Conservation (phyloP, 345 rosid genomes). For the Eutrema japonicum region DNA sequence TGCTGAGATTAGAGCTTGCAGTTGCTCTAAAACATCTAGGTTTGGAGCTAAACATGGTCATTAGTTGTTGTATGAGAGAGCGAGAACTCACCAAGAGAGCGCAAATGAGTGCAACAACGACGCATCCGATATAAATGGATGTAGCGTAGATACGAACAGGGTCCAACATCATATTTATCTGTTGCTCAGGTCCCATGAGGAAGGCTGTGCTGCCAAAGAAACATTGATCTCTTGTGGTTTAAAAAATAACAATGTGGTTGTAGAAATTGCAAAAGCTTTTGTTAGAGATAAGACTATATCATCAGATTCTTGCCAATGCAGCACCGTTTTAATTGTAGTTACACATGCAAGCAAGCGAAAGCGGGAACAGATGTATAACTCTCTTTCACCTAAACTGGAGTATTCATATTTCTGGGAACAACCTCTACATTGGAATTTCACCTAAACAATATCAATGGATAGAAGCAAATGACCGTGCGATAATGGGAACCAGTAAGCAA, state of each 20-base stretch:
- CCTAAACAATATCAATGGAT: neutral
- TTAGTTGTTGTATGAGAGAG: neutral
- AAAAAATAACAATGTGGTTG: slow-evolving; percentile 7
- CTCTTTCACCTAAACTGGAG: neutral
- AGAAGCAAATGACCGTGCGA: neutral
- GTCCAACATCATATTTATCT: slow-evolving; percentile 89
- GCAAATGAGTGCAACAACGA: slow-evolving; percentile 71
- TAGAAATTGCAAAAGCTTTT: slow-evolving; percentile 1
- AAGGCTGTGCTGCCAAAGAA: slow-evolving; percentile 94
- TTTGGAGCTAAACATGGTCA: neutral
- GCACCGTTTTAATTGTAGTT: neutral
- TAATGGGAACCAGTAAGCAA: neutral
- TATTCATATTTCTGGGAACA: neutral
- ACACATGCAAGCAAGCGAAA: neutral
- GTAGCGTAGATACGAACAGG: slow-evolving; percentile 75
- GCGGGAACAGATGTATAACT: neutral
- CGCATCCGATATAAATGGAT: slow-evolving; percentile 72
- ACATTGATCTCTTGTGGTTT: slow-evolving; percentile 38
- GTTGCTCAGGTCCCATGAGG: slow-evolving; percentile 76
- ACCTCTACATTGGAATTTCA: neutral
- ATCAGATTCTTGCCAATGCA: neutral
- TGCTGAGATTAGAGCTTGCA: neutral
- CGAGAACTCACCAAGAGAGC: slow-evolving; percentile 77
- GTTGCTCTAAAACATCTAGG: neutral
- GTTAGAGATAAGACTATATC: neutral